Evolutionary conservation across 2,329 filamentous ascomycete species (phyloP).

Genomic region (Botrytis cinerea): DNA sequence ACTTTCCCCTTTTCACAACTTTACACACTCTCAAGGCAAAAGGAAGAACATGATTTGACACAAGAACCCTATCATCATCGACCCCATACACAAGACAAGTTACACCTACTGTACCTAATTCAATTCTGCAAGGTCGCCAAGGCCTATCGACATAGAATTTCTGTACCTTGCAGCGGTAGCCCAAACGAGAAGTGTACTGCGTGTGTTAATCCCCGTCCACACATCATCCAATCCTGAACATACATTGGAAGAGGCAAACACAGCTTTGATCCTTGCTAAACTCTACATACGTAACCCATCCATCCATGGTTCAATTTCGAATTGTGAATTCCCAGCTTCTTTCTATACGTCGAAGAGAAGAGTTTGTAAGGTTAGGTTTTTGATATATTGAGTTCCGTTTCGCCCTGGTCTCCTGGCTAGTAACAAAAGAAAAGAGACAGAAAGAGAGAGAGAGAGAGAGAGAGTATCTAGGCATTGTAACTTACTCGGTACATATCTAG

Average conservation of each 20-base stretch:
- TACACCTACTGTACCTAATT: background rate
- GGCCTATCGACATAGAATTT: background rate
- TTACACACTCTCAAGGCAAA: background rate
- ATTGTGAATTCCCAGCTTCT: background rate
- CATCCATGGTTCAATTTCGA: background rate
- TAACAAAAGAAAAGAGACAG: background rate
- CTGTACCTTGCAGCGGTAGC: constrained; percentile 13
- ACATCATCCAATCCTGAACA: constrained; percentile 5
- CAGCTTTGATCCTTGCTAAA: background rate
- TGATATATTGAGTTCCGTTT: constrained; percentile 1
- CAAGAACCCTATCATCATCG: background rate
- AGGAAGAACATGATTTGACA: background rate
- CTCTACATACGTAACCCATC: background rate
- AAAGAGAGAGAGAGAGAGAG: background rate
- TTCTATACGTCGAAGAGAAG: background rate
- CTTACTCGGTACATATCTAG: background rate
- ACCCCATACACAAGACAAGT: background rate
- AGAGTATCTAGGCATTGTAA: background rate
- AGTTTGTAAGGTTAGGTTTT: background rate
- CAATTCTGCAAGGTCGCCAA: constrained; percentile 4
- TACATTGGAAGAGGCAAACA: background rate
- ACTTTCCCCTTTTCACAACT: background rate
- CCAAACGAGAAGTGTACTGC: background rate
- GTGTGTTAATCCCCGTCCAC: background rate
- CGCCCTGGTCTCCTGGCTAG: background rate